phyloP scores from a whole-genome alignment of 2,329 filamentous ascomycete genomes.

The Phialemonium atrogriseum region DNA sequence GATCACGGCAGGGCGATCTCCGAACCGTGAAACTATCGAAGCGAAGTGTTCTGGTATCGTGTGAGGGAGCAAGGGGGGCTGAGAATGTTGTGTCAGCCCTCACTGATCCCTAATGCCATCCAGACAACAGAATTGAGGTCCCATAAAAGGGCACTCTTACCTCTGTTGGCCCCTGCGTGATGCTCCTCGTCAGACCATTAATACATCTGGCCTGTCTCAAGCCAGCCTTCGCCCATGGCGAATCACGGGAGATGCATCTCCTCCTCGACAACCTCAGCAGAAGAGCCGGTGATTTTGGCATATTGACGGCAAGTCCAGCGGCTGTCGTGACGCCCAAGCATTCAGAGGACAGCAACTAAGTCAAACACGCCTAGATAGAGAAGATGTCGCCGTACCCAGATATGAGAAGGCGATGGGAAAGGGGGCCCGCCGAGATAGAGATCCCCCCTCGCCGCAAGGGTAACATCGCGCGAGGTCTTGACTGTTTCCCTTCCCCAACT shows the following conservation, averaged over 20 bases:
- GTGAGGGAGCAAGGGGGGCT: constrained; percentile 59
- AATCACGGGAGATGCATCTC: not conserved
- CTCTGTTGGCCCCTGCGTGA: constrained; percentile 13
- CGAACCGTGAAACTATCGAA: constrained; percentile 52
- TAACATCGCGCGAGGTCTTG: no score
- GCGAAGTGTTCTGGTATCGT: constrained; percentile 70
- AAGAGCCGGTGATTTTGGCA: no score
- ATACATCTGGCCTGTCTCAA: constrained; percentile 1
- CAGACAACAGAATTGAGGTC: not conserved
- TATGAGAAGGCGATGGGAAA: no score
- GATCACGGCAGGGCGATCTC: constrained; percentile 55
- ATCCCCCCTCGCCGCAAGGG: no score
- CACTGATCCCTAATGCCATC: not conserved
- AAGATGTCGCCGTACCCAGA: no score
- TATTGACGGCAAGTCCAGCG: no score
- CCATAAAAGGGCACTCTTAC: constrained; percentile 5
- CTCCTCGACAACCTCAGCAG: constrained; percentile 4
- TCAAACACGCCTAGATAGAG: no score
- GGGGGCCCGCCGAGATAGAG: no score
- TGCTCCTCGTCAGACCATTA: constrained; percentile 12
- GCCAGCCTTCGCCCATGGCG: not conserved
- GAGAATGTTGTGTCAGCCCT: constrained; percentile 2
- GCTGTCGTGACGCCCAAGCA: no score
- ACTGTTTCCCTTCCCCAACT: no score
- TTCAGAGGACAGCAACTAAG: no score